phyloP scores from a whole-genome alignment of 768 basidiomycete species.

The Auricularia sp. region DNA sequence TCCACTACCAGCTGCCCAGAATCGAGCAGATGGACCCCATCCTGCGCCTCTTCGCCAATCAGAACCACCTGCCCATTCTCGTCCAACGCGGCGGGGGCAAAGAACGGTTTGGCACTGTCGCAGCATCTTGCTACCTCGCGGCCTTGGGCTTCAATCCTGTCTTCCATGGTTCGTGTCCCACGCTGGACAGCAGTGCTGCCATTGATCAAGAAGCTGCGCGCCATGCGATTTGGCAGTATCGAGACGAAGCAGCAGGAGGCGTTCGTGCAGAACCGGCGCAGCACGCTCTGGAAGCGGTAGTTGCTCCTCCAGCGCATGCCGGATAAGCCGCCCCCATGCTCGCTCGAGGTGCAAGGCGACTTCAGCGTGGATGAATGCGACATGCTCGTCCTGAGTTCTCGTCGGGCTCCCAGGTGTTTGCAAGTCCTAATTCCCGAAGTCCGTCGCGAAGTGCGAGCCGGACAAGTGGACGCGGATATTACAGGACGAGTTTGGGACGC shows the following conservation, averaged over 20 bases:
- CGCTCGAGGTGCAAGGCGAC: slow-evolving; percentile 34
- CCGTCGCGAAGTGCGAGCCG: slow-evolving; percentile 35
- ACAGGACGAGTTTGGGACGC: slow-evolving; percentile 46
- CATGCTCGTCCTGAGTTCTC: slow-evolving; percentile 31
- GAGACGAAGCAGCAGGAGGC: slow-evolving; percentile 47
- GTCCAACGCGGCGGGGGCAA: slow-evolving; percentile 57
- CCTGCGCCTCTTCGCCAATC: slow-evolving; percentile 35
- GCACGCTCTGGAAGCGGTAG: slow-evolving; percentile 47
- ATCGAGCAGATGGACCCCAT: slow-evolving; percentile 53
- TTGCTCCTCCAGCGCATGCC: slow-evolving; percentile 39
- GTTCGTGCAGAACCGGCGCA: slow-evolving; percentile 49
- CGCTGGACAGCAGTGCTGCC: slow-evolving; percentile 38
- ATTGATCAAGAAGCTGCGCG: slow-evolving; percentile 32
- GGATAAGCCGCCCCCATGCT: slow-evolving; percentile 39
- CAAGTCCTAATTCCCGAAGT: slow-evolving; percentile 45
- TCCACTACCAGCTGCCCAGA: slow-evolving; percentile 41
- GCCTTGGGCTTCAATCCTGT: slow-evolving; percentile 38
- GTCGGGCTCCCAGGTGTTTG: slow-evolving; percentile 55
- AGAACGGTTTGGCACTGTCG: slow-evolving; percentile 51
- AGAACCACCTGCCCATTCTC: slow-evolving; percentile 36
- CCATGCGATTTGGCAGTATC: slow-evolving; percentile 44
- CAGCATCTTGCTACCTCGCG: slow-evolving; percentile 43
- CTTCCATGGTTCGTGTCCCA: slow-evolving; percentile 26
- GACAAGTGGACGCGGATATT: slow-evolving; percentile 37
- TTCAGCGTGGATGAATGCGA: slow-evolving; percentile 23